phyloP scores from a whole-genome alignment of 2,329 filamentous ascomycete species.

The Stenocarpella maydis region DNA sequence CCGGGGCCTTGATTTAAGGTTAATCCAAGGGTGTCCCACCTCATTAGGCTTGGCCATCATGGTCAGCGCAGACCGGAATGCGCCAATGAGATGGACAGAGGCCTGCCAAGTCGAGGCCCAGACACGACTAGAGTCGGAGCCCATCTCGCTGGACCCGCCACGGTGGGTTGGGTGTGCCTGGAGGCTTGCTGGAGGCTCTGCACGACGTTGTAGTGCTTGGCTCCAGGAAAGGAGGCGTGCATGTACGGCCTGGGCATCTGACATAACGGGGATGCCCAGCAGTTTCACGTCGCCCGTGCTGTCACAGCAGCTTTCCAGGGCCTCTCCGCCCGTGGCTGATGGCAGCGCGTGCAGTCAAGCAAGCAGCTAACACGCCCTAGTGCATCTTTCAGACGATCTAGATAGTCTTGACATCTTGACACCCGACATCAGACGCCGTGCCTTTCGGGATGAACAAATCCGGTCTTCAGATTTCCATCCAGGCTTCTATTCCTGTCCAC shows the following conservation, averaged over 20 bases:
- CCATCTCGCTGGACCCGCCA: constrained; percentile 14
- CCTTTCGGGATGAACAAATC: constrained; percentile 23
- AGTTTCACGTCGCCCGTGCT: constrained; percentile 17
- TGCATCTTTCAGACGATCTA: constrained; percentile 10
- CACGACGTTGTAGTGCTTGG: neutral
- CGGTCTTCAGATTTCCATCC: constrained; percentile 20
- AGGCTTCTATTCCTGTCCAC: constrained; percentile 17
- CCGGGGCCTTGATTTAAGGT: constrained; percentile 17
- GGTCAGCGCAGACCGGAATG: neutral
- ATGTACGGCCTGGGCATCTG: neutral
- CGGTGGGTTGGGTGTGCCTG: neutral
- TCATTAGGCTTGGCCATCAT: neutral
- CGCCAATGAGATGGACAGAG: constrained; percentile 3
- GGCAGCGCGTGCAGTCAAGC: constrained; percentile 3
- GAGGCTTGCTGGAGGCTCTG: neutral
- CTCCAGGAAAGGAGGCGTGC: neutral
- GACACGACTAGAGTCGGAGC: constrained; percentile 15
- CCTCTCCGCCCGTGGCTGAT: neutral
- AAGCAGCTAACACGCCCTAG: constrained; percentile 14
- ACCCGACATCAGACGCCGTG: constrained; percentile 10
- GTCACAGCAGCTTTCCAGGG: constrained; percentile 12
- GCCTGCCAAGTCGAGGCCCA: constrained; percentile 17
- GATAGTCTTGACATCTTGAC: constrained; percentile 6
- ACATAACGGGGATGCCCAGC: constrained; percentile 22
- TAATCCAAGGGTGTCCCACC: constrained; percentile 19